Evolutionary conservation across 2,329 filamentous ascomycete genomes (phyloP).

Genomic region (Monilinia polystroma): DNA sequence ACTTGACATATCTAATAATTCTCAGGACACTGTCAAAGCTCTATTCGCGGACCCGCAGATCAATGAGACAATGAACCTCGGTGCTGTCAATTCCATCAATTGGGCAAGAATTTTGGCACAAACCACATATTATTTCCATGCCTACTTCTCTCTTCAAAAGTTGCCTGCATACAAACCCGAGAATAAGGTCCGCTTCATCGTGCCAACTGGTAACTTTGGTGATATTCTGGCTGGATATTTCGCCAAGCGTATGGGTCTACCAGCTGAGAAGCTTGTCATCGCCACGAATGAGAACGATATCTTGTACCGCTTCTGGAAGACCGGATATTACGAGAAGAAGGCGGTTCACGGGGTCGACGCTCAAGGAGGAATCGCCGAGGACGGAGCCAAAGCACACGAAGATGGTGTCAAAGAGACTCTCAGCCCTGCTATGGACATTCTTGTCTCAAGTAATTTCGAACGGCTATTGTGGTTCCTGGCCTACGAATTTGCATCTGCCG

Average conservation of each 20-base stretch:
- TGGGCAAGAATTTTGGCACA: constrained; percentile 93
- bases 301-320: constrained; percentile 90
- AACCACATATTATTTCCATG: constrained; percentile 95
- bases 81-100: constrained; percentile 96
- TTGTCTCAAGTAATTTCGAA: constrained; percentile 96
- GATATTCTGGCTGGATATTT: constrained; percentile 94
- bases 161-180: constrained; percentile 60
- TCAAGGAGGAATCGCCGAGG: constrained; percentile 53
- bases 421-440: constrained; percentile 95
- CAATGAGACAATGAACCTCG: constrained; percentile 79
- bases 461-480: constrained; percentile 91
- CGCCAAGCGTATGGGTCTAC: constrained; percentile 84
- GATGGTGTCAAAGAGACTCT: constrained; percentile 86
- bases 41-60: constrained; percentile 83
- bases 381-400: constrained; percentile 60
- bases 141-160: constrained; percentile 79
- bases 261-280: constrained; percentile 82
- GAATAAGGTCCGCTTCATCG: constrained; percentile 77
- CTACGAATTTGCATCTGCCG: constrained; percentile 62
- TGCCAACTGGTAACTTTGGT: constrained; percentile 95
- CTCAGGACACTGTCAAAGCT: constrained; percentile 84
- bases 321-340: constrained; percentile 85
- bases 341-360: constrained; percentile 57
- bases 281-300: constrained; percentile 99
- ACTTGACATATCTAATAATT: constrained; percentile 22